phyloP scores from a whole-genome alignment of 768 basidiomycete species.

The Russula compacta region DNA sequence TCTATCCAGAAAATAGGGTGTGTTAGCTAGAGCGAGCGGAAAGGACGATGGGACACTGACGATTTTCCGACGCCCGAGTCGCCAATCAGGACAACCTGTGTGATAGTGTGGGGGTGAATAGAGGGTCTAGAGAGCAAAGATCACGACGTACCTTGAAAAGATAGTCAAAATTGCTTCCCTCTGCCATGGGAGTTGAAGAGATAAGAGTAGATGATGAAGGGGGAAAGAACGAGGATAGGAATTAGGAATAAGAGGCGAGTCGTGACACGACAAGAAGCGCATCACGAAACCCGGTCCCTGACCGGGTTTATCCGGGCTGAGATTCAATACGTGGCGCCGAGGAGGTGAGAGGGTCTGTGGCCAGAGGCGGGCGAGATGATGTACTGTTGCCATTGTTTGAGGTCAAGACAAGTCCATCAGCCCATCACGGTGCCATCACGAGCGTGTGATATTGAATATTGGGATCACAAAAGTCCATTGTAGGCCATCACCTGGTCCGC shows the following conservation, averaged over 20 bases:
- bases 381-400: too few species aligned
- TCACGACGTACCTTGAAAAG: conserved; percentile 82
- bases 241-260: not conserved
- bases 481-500: too few species aligned
- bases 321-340: too few species aligned
- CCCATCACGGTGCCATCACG: too few species aligned
- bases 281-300: not conserved
- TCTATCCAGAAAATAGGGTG: conserved; percentile 28
- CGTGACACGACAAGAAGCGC: not conserved
- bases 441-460: too few species aligned
- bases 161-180: conserved; percentile 96
- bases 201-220: conserved; percentile 21
- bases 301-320: conserved; percentile 2
- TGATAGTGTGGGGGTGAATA: not conserved
- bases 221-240: not conserved
- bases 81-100: conserved; percentile 93
- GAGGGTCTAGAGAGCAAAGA: not conserved
- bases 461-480: too few species aligned
- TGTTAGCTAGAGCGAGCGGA: conserved; percentile 1
- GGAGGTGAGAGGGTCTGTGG: too few species aligned
- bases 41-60: conserved; percentile 46
- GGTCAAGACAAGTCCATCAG: too few species aligned
- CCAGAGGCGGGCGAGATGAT: too few species aligned
- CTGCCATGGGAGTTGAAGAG: conserved; percentile 49
- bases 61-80: conserved; percentile 99